Evolutionary conservation across 192 early-diverging fungal species (phyloP).

Genomic region (Piromyces finnis): DNA sequence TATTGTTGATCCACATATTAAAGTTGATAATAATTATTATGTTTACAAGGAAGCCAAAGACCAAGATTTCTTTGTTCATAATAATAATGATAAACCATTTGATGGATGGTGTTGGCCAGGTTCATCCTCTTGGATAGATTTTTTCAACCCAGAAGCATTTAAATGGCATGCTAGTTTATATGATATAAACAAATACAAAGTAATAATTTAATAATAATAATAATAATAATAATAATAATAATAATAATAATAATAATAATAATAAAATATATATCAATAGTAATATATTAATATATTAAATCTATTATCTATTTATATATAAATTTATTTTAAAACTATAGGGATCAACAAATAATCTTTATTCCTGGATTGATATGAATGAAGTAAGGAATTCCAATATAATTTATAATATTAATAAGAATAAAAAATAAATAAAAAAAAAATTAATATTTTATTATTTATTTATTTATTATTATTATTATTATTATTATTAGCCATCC

Average conservation of each 20-base stretch:
- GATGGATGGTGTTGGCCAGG: slow-evolving; percentile 99
- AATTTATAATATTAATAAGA: no score
- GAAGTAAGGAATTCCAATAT: slow-evolving; percentile 21
- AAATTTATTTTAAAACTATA: slow-evolving; percentile 5
- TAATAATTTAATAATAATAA: no score
- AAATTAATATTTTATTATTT: no score
- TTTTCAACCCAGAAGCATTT: slow-evolving; percentile 53
- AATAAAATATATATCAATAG: no score
- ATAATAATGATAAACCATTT: slow-evolving; percentile 30
- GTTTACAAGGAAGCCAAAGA: slow-evolving; percentile 64
- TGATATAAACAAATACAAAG: slow-evolving; percentile 52
- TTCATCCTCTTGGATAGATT: slow-evolving; percentile 83
- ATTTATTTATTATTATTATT: neutral
- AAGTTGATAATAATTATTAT: slow-evolving; percentile 54
- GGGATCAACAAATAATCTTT: slow-evolving; percentile 59
- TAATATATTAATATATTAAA: no score
- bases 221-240: no score
- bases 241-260: no score
- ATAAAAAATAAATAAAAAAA: no score
- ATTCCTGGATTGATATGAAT: slow-evolving; percentile 99
- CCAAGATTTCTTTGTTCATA: slow-evolving; percentile 58
- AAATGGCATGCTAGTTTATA: slow-evolving; percentile 71
- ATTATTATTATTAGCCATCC: slow-evolving; percentile 32
- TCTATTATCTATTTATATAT: no score
- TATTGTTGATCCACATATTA: slow-evolving; percentile 96